These are phyloP conservation scores for Trametes polyzona DNA, from an alignment of 1,284 basidiomycete genomes.

Conservation along the genomic window DNA sequence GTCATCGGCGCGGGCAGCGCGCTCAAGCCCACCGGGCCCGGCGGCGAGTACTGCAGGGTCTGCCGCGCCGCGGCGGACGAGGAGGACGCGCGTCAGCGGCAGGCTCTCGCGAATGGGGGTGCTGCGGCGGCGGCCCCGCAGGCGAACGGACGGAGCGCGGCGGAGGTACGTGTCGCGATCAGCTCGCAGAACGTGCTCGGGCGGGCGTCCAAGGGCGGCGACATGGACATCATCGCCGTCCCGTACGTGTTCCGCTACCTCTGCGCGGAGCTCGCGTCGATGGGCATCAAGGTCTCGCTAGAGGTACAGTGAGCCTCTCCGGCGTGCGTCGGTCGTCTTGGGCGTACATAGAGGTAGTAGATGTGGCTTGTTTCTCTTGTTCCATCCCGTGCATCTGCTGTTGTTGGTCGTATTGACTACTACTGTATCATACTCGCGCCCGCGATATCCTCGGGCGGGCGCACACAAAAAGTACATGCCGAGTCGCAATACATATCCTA, in stretches of 20 bases:
- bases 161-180: constrained; percentile 66
- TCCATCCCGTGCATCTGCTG: constrained; percentile 6
- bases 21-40: constrained; percentile 63
- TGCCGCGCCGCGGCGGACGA: constrained; percentile 76
- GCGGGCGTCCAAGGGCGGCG: constrained; percentile 64
- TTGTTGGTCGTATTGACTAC: constrained; percentile 11
- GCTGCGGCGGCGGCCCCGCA: not conserved
- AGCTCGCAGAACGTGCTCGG: constrained; percentile 68
- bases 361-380: no score
- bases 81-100: constrained; percentile 59
- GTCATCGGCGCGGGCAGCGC: constrained; percentile 53
- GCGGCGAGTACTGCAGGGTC: constrained; percentile 91
- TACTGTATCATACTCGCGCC: constrained; percentile 16
- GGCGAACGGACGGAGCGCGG: constrained; percentile 41
- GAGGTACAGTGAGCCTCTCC: constrained; percentile 49
- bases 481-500: constrained; percentile 14
- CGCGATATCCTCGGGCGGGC: not conserved
- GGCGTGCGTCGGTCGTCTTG: not conserved
- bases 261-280: constrained; percentile 83
- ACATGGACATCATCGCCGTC: constrained; percentile 92
- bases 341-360: no score
- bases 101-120: constrained; percentile 47
- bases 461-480: constrained; percentile 17
- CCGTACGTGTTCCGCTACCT: constrained; percentile 95
- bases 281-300: constrained; percentile 84